phyloP scores from a whole-genome alignment of 768 basidiomycete species.

The Multifurca ochricompacta region DNA sequence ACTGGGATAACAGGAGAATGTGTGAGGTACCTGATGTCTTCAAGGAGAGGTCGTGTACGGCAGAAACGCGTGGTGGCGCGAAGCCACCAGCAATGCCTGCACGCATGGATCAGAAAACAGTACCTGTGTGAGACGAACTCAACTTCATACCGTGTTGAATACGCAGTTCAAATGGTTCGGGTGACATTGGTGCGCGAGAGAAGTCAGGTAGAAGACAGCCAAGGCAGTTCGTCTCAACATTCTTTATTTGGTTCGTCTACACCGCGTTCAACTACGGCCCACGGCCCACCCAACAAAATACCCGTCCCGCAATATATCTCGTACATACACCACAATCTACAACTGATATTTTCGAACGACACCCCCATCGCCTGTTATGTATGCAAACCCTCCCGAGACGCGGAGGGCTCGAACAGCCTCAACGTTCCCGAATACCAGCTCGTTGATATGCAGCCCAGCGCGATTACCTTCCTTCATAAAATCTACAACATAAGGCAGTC shows the following conservation, averaged over 20 bases:
- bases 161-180: constrained; percentile 45
- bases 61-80: constrained; percentile 55
- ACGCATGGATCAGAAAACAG: not conserved
- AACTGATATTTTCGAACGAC: constrained; percentile 18
- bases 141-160: constrained; percentile 49
- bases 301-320: not conserved
- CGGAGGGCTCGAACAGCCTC: constrained; percentile 17
- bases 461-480: not conserved
- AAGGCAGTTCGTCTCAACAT: not conserved
- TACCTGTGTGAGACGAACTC: not conserved
- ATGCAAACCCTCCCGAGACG: constrained; percentile 6
- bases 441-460: constrained; percentile 2
- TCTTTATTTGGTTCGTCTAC: not conserved
- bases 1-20: constrained; percentile 40
- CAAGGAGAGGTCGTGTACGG: constrained; percentile 45
- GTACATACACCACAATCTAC: constrained; percentile 8
- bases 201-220: not conserved
- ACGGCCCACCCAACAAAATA: not conserved
- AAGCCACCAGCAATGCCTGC: constrained; percentile 73
- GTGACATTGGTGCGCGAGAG: constrained; percentile 35
- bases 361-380: constrained; percentile 18
- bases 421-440: constrained; percentile 21
- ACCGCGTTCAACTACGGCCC: not conserved
- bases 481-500: constrained; percentile 17
- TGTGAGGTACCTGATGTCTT: constrained; percentile 28